These are phyloP conservation scores for Diaporthe batatas DNA, from an alignment of 2,329 filamentous ascomycete genomes.

Conservation along the genomic window DNA sequence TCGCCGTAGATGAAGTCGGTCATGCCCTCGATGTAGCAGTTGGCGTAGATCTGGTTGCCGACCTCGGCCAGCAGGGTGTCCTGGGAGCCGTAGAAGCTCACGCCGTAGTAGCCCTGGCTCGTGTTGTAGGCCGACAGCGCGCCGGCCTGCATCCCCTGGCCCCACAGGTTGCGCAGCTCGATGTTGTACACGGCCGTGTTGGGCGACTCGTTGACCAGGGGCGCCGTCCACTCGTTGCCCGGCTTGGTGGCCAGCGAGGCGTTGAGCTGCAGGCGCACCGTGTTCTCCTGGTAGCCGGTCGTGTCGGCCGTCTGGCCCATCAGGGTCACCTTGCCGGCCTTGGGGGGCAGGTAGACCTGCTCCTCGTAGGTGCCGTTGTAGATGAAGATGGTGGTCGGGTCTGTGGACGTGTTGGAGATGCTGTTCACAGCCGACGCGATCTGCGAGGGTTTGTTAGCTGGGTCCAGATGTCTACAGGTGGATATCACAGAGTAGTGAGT, in stretches of 20 bases:
- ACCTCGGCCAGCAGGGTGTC: slow-evolving; percentile 65
- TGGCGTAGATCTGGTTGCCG: slow-evolving; percentile 67
- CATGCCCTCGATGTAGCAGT: slow-evolving; percentile 66
- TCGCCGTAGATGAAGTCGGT: slow-evolving; percentile 73
- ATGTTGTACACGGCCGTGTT: slow-evolving; percentile 68
- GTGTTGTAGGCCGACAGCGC: slow-evolving; percentile 64
- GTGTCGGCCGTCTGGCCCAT: slow-evolving; percentile 66
- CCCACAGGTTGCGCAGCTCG: slow-evolving; percentile 65
- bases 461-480: no score
- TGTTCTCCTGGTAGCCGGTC: slow-evolving; percentile 61
- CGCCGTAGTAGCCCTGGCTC: slow-evolving; percentile 69
- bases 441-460: not conserved
- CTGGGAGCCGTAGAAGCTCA: slow-evolving; percentile 66
- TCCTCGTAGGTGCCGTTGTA: slow-evolving; percentile 66
- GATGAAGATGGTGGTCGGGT: slow-evolving; percentile 32
- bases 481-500: not conserved
- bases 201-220: slow-evolving; percentile 57
- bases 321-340: slow-evolving; percentile 62
- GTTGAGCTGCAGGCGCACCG: slow-evolving; percentile 47
- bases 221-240: slow-evolving; percentile 52
- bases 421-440: slow-evolving; percentile 34
- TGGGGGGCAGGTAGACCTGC: slow-evolving; percentile 65
- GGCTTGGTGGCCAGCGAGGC: not conserved
- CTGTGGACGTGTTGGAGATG: slow-evolving; percentile 35
- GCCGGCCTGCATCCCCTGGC: slow-evolving; percentile 63